Base-by-base conservation (phyloP, 805 yeast species). In the Lipomyces spencermartinsiae region DNA sequence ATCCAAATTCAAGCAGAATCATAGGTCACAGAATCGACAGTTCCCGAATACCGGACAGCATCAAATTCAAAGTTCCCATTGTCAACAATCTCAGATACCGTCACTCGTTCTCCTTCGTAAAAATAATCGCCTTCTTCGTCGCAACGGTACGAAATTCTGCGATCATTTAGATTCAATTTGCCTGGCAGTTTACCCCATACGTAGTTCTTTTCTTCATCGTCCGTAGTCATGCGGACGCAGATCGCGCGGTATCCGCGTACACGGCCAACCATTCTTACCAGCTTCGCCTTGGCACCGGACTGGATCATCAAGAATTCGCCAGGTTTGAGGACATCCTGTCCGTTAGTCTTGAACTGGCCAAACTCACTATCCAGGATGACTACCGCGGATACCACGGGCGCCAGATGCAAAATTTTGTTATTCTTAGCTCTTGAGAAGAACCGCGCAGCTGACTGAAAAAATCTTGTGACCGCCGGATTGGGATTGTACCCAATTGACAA, bases 261-360 rank as follows among this genome's bases (percentile, higher is more conserved):
- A 7, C 49, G 49, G n/a, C 49, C 49, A 43, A 43, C 22, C 49
- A 43, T 12, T 14, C 49, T 43, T 43, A 43, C 49, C 4, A 43
- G 49, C 49, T 43, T 43, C 49, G 49, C 49, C n/a, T 43, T 43
- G n/a, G 49, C 49, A 14, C 49, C 49, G 49, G 49, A 43, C n/a
- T 43, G 49, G 7, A 43, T 43, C 49, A 43, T 43, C 49, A 43
- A 43, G 22, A 43, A 16, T 43, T 43, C 49, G 49, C 49, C 49
- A 43, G 49, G 22, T 22, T 43, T n/a, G 49, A 43, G 49, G n/a
- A 43, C 22, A 16, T 43, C 49, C 49, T 43, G 49, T 43, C 49
- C 49, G 25, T n/a, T 43, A 43, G 49, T 43, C n/a, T 43, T 43
- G 49, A 43, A 43, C 49, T 43, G 49, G 49, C 49, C 49, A n/a